Evolutionary conservation across 2,329 filamentous ascomycete genomes (phyloP).

Genomic region (Catunica adiposa): DNA sequence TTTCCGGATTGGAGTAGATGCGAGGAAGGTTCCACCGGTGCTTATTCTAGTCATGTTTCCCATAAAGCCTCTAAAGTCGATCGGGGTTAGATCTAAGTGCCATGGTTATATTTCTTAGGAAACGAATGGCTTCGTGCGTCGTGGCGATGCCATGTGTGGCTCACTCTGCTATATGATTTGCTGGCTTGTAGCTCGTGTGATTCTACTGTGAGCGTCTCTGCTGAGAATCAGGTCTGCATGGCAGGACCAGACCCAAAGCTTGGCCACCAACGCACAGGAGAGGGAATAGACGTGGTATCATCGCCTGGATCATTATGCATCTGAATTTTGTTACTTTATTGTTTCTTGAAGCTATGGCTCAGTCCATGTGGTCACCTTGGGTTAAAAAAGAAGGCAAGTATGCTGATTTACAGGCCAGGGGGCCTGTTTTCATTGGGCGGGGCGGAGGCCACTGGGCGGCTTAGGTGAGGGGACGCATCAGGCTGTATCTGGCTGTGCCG

Average conservation of each 20-base stretch:
- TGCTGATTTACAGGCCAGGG: background rate
- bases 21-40: background rate
- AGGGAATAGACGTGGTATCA: no score
- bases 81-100: background rate
- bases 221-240: no score
- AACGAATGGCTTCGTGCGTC: background rate
- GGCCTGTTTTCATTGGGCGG: background rate
- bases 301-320: no score
- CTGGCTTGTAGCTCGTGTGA: background rate
- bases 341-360: no score
- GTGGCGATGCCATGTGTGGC: background rate
- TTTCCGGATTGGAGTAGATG: background rate
- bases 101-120: background rate
- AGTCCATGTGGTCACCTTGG: no score
- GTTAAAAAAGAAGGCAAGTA: background rate
- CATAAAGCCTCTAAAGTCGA: background rate
- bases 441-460: background rate
- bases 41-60: background rate
- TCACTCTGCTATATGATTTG: background rate
- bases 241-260: no score
- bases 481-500: background rate
- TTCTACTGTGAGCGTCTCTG: no score
- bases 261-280: no score
- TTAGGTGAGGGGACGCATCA: background rate
- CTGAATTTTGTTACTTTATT: no score